Evolutionary conservation across 441 rosid species (phyloP).

Genomic region (Hura crepitans): DNA sequence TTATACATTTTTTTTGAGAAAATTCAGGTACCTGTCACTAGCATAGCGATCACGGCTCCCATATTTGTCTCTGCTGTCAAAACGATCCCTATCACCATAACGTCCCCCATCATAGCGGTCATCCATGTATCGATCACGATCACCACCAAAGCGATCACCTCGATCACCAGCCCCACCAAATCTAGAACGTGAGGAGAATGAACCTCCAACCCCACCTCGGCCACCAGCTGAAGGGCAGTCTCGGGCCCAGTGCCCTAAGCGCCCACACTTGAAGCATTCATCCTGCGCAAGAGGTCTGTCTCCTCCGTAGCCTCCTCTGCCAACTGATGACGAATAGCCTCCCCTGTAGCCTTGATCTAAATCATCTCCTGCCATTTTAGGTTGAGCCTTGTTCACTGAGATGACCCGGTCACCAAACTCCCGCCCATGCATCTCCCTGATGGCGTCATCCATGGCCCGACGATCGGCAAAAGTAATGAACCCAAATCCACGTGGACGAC

Average conservation of each 20-base stretch:
- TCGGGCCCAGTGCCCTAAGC: conserved; percentile 93
- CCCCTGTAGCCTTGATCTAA: conserved; percentile 70
- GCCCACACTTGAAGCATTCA: conserved; percentile 95
- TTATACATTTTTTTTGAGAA: neutral
- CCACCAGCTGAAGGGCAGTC: conserved; percentile 86
- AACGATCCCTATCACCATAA: conserved; percentile 70
- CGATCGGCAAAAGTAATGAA: conserved; percentile 92
- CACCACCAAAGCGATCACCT: conserved; percentile 64
- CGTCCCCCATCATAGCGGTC: conserved; percentile 87
- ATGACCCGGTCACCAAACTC: conserved; percentile 83
- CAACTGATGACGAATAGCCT: conserved; percentile 59
- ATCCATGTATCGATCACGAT: conserved; percentile 71
- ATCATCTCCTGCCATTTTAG: conserved; percentile 71
- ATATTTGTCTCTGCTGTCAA: conserved; percentile 70
- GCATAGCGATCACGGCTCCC: conserved; percentile 66
- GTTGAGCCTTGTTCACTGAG: conserved; percentile 97
- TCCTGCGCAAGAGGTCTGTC: conserved; percentile 73
- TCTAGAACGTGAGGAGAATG: conserved; percentile 68
- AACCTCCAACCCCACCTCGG: conserved; percentile 59
- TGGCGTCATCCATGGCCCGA: conserved; percentile 90
- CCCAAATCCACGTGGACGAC: conserved; percentile 96
- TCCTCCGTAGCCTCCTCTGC: conserved; percentile 65
- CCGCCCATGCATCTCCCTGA: conserved; percentile 90
- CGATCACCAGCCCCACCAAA: conserved; percentile 68
- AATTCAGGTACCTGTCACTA: conserved; percentile 55